phyloP scores from a whole-genome alignment of 2,329 filamentous ascomycete species.

The Lachnellula occidentalis region DNA sequence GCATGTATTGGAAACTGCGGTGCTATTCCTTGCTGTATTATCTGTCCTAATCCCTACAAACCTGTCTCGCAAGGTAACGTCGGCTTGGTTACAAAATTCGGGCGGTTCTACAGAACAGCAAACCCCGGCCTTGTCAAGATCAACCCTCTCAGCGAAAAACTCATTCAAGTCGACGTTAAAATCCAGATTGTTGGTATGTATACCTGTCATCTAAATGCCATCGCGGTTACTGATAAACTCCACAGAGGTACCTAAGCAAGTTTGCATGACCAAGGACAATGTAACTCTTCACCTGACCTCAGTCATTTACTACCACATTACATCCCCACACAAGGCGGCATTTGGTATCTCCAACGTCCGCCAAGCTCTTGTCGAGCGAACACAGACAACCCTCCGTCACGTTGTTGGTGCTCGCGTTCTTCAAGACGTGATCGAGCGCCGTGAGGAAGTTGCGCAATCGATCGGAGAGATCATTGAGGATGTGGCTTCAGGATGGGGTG shows the following conservation, averaged over 20 bases:
- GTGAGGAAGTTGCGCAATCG: constrained; percentile 91
- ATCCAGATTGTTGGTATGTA: constrained; percentile 79
- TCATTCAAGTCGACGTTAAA: constrained; percentile 96
- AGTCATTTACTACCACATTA: constrained; percentile 99
- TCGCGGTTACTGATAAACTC: constrained; percentile 2
- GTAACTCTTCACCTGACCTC: constrained; percentile 89
- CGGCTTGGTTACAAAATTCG: constrained; percentile 92
- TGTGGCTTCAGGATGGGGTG: constrained; percentile 89
- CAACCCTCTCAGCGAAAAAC: constrained; percentile 86
- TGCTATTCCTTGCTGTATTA: constrained; percentile 84
- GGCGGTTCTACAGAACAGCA: constrained; percentile 88
- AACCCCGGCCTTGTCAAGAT: constrained; percentile 96
- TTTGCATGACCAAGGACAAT: constrained; percentile 99
- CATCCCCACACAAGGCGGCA: constrained; percentile 89
- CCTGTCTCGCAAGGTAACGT: constrained; percentile 89
- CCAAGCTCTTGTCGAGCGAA: constrained; percentile 95
- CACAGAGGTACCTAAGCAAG: constrained; percentile 82
- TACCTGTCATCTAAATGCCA: background rate
- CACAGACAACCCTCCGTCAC: constrained; percentile 94
- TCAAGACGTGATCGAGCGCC: constrained; percentile 96
- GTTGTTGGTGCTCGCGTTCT: constrained; percentile 93
- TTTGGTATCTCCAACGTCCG: constrained; percentile 94
- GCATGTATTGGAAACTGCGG: constrained; percentile 70
- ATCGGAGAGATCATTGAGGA: constrained; percentile 98
- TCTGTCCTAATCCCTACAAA: constrained; percentile 95